Evolutionary conservation across 176 grass and related monocot genomes (phyloP), one percentile per base, ranked within the genome.

Genomic region (Oryza australiensis): DNA sequence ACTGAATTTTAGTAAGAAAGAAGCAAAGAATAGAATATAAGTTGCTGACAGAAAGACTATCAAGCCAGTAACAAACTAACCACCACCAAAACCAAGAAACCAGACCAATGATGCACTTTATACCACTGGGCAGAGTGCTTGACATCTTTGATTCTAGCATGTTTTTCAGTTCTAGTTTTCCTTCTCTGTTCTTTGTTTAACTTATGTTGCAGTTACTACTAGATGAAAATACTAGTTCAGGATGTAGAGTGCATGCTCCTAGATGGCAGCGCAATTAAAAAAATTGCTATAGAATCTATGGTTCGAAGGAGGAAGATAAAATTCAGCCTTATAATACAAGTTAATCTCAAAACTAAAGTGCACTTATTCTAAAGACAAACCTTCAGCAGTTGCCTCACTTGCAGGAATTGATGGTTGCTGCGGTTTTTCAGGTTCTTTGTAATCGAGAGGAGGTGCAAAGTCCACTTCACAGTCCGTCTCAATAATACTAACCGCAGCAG

Each of bases 381-480:
- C 95, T 93, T 94, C 81, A 73, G 71, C 70, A 49, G 71, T 46
- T 48, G 79, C 46, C 30, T 93, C 89, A 78, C 32, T 71, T 68
- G 81, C 9, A 72, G 88, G 78, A 75, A 85, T 65, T 42, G 75
- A 38, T 64, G 49, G 51, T 40, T 74, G 81, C 27, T 82, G 84
- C 16, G 12, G 72, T 49, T 81, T 91, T 86, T 91, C 86, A 70
- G 90, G 90, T 73, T 87, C 93, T 84, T 89, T 91, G 26, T 93
- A 95, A 76, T 98, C 92, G 22, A 98, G 95, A 23, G 95, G 92
- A 81, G 90, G 92, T 80, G 92, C 92, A 84, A 98, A 98, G 55
- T 98, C 95, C 43, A 93, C 95, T 70, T 98, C 95, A 73, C 92
- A 98, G 77, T 98, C 95, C 15, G 88, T 98, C 75, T 95, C 95